A percentile compares a stretch with the other conserved stretches of the same genome.
Evolutionary conservation across 2,329 filamentous ascomycete genomes (phyloP).

Genomic region (Geosmithia flava): DNA sequence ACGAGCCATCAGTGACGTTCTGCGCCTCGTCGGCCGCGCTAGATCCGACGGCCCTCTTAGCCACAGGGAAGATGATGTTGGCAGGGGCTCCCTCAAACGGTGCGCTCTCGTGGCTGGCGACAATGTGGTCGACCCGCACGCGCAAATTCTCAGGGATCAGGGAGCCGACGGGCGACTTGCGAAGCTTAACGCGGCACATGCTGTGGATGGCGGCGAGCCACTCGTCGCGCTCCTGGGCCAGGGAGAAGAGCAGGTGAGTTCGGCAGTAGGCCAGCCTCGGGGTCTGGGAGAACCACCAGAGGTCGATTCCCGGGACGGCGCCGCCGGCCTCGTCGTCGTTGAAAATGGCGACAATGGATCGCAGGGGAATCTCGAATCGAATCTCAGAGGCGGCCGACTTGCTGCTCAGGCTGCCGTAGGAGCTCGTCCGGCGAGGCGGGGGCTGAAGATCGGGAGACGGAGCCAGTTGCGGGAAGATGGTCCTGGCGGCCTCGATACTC

Average conservation of each 20-base stretch:
- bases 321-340: constrained; percentile 32
- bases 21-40: constrained; percentile 28
- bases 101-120: constrained; percentile 29
- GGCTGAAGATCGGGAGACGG: constrained; percentile 8
- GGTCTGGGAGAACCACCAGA: constrained; percentile 40
- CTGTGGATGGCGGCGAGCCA: constrained; percentile 34
- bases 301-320: constrained; percentile 38
- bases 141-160: constrained; percentile 33
- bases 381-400: constrained; percentile 21
- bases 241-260: constrained; percentile 34
- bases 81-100: constrained; percentile 12
- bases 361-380: constrained; percentile 33
- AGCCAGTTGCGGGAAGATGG: constrained; percentile 32
- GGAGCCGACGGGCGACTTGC: constrained; percentile 19
- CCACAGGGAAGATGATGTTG: constrained; percentile 36
- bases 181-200: constrained; percentile 24
- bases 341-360: constrained; percentile 38
- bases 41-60: constrained; percentile 30
- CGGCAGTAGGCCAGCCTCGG: constrained; percentile 32
- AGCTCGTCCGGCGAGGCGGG: constrained; percentile 8
- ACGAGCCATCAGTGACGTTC: constrained; percentile 34
- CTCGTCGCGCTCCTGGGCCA: constrained; percentile 35
- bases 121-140: constrained; percentile 29
- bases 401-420: constrained; percentile 11
- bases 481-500: constrained; percentile 30